A percentile compares a stretch with the other conserved stretches of the same genome.
Conservation (phyloP, 331 rosid species). For the Rhamnella rubrinervis region DNA sequence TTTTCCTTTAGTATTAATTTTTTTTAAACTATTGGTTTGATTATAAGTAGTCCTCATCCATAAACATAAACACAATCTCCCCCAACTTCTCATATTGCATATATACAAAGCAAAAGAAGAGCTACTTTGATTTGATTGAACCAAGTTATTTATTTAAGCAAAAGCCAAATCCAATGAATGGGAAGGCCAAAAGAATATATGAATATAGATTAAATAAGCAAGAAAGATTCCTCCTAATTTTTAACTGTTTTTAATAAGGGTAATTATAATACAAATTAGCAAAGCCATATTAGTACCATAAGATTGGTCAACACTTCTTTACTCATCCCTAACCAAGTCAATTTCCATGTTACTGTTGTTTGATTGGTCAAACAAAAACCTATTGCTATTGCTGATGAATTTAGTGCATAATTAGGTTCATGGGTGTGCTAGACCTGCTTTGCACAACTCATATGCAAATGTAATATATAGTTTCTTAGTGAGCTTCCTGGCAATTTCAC, state of each 20-base stretch:
- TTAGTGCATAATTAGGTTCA: conserved; percentile 43
- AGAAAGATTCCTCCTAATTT: conserved; percentile 35
- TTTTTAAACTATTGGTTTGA: too few species aligned
- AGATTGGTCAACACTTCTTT: conserved; percentile 40
- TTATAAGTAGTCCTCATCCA: too few species aligned
- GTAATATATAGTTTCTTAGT: not conserved
- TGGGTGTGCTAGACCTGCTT: conserved; percentile 1
- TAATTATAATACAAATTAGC: conserved; percentile 24
- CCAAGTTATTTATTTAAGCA: conserved; percentile 13
- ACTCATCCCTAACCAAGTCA: conserved; percentile 41
- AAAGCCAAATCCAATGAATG: conserved; percentile 4
- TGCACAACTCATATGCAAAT: not conserved
- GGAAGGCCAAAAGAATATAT: not conserved
- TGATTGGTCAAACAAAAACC: conserved; percentile 43
- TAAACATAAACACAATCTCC: too few species aligned
- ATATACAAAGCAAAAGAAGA: too few species aligned
- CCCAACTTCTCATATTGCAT: too few species aligned
- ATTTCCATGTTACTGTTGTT: conserved; percentile 38
- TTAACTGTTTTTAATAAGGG: not conserved
- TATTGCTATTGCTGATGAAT: conserved; percentile 24
- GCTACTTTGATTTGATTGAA: not conserved
- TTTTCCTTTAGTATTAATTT: too few species aligned
- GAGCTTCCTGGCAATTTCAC: conserved; percentile 13
- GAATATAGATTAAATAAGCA: not conserved
- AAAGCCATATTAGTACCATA: conserved; percentile 33